These are phyloP conservation scores for Ceratocystis cacaofunesta DNA, from an alignment of 2,329 filamentous ascomycete genomes.

Conservation along the genomic window DNA sequence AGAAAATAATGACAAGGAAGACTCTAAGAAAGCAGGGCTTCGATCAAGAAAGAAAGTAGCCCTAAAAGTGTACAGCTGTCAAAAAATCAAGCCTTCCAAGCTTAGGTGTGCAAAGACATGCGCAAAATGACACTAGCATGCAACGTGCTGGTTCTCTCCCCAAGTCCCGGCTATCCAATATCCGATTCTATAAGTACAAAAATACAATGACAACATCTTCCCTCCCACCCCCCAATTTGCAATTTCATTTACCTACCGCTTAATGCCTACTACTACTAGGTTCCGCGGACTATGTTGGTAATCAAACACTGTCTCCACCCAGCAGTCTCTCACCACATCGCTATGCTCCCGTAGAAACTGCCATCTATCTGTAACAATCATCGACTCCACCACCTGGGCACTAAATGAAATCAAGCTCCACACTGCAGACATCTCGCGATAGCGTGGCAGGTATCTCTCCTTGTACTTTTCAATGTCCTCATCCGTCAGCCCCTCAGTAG, in stretches of 20 bases:
- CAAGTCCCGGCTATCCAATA: not conserved
- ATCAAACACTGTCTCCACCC: conserved; percentile 91
- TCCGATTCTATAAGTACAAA: not conserved
- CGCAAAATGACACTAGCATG: not conserved
- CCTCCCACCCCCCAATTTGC: not conserved
- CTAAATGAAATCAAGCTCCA: conserved; percentile 97
- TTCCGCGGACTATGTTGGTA: conserved; percentile 77
- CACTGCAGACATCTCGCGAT: conserved; percentile 69
- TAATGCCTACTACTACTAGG: conserved; percentile 82
- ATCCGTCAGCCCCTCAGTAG: conserved; percentile 55
- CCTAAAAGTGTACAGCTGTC: not conserved
- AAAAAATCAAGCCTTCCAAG: too few species aligned
- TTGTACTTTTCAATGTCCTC: conserved; percentile 63
- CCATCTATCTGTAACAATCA: conserved; percentile 86
- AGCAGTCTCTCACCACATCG: conserved; percentile 55
- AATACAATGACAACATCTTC: not conserved
- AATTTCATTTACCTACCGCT: conserved; percentile 32
- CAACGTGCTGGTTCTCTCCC: not conserved
- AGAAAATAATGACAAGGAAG: too few species aligned
- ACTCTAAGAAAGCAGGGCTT: not conserved
- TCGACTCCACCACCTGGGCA: conserved; percentile 71
- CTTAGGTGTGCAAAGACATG: too few species aligned
- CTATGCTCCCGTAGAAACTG: conserved; percentile 66
- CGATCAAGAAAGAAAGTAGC: not conserved
- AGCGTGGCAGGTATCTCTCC: conserved; percentile 44